Conservation (phyloP, 176 grass and related monocot genomes). For the Chrysopogon serrulatus region DNA sequence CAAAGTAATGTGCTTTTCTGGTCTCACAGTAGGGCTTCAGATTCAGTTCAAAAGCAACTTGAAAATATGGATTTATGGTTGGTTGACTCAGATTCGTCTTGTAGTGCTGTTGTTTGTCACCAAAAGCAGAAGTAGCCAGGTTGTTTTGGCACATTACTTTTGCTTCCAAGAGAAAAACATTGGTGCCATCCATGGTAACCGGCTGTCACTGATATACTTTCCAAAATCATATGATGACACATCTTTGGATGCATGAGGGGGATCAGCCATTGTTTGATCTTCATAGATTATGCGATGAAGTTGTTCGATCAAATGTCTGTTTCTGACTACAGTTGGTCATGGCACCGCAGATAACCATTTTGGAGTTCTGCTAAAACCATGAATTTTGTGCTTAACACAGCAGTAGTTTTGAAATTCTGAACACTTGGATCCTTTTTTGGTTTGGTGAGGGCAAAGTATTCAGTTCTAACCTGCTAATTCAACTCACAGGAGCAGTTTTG, state of each 20-base stretch:
- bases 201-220: background rate
- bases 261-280: background rate
- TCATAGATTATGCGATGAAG: background rate
- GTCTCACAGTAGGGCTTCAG: constrained; percentile 22
- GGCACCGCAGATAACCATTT: background rate
- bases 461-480: constrained; percentile 22
- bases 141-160: constrained; percentile 12
- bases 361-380: background rate
- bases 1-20: constrained; percentile 60
- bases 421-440: background rate
- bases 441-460: constrained; percentile 9
- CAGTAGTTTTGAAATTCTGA: background rate
- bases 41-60: constrained; percentile 64
- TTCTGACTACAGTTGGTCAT: background rate
- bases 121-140: constrained; percentile 21
- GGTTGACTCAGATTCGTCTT: constrained; percentile 79
- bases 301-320: background rate
- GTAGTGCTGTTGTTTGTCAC: constrained; percentile 72
- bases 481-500: background rate
- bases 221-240: background rate
- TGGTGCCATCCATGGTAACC: background rate
- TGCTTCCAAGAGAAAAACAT: background rate
- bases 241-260: background rate
- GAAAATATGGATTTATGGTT: constrained; percentile 63
- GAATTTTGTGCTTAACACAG: background rate